phyloP scores from a whole-genome alignment of 2,329 filamentous ascomycete genomes.

The Domatiomyces catenatus region DNA sequence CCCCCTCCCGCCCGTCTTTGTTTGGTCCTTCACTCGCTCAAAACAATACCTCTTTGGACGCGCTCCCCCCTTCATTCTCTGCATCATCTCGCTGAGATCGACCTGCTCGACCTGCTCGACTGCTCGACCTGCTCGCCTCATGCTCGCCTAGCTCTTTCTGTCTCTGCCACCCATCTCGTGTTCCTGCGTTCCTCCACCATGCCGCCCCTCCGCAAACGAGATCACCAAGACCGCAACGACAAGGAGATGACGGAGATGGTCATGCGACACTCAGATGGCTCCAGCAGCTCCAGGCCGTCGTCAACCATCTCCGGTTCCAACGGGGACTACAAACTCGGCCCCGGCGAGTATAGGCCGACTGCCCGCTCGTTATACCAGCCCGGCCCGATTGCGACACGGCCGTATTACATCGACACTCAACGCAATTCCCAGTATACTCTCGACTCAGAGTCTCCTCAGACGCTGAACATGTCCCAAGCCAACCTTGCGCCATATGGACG shows the following conservation, averaged over 20 bases:
- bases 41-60: neutral
- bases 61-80: neutral
- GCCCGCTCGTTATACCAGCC: neutral
- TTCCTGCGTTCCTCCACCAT: slow-evolving; percentile 6
- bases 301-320: neutral
- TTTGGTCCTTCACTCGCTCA: neutral
- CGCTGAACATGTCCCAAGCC: neutral
- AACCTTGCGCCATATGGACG: neutral
- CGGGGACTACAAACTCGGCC: neutral
- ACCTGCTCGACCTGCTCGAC: neutral
- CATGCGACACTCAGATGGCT: neutral
- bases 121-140: neutral
- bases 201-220: slow-evolving; percentile 13
- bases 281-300: neutral
- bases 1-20: neutral
- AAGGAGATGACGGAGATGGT: neutral
- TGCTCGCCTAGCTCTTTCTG: neutral
- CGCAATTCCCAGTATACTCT: neutral
- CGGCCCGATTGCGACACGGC: neutral
- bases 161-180: neutral
- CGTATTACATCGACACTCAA: neutral
- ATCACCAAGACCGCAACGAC: neutral
- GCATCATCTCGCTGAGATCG: neutral
- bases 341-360: neutral
- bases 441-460: slow-evolving; percentile 1